Base-by-base conservation (phyloP, 768 basidiomycete genomes). In the Tulasnella calospora region DNA sequence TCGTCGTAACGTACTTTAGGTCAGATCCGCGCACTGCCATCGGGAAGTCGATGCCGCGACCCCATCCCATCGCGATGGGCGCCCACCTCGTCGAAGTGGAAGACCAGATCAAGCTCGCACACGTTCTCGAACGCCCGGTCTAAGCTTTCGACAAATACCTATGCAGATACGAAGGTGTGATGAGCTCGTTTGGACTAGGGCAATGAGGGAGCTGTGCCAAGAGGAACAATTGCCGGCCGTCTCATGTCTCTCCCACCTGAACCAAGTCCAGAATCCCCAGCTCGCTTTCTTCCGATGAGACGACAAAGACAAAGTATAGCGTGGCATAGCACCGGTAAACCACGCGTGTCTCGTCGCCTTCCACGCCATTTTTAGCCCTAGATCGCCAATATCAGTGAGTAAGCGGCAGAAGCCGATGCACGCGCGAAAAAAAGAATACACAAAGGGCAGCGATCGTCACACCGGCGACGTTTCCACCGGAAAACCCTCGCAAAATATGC, bases 101-200 rank as follows among this genome's bases (percentile, higher is more conserved):
- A 99, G 73, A 99, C 96, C 17, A 99, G 88, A 84, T 99, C 98
- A 69, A 99, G 87, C 84, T 99, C 98, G 85, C 98, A 99, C 0
- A 99, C 98, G 82, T 98, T 99, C 86, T 98, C 95, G 83, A 99
- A 99, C 21, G 95, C 91, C 47, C 95, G 88, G 84, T 99, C 98
- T 46, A 99, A 88, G 3, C 94, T 92, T 86, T 99, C 98, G 78
- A 99, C 98, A 82, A 99, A 95, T 23, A 99, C 98, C 96, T 96
- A 80, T 13, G 78, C 21, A 70, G 81, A 77, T 73, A 21, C n/a
- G 6, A 67, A 69, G 41, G 67, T 40, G 47, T 35, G 77, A 40
- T 76, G 23, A 76, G 75, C 55, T 73, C 21, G 33, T 40, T 7
- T 30, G n/a, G 44, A 74, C n/a, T 17, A 35, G 44, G 46, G 44